phyloP scores from a whole-genome alignment of 139 green algal genomes.

The Mesostigma viride region DNA sequence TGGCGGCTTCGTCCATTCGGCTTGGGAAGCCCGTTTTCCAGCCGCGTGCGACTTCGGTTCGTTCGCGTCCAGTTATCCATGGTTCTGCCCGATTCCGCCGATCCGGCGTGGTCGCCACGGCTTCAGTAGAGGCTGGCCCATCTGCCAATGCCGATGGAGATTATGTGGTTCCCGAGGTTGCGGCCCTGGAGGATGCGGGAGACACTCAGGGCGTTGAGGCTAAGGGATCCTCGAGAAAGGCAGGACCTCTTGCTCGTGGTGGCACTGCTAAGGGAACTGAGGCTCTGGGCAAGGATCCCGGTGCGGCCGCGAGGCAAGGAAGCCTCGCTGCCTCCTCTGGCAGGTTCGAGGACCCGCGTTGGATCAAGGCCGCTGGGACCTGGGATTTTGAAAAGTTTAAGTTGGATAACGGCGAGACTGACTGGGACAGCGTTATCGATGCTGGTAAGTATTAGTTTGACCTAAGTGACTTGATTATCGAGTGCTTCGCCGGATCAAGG shows the following conservation, averaged over 20 bases:
- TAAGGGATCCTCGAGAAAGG: constrained; percentile 1
- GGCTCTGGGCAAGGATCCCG: constrained; percentile 30
- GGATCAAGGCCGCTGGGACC: constrained; percentile 27
- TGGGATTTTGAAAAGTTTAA: constrained; percentile 36
- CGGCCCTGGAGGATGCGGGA: background rate
- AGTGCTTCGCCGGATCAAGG: too few relatives aligned
- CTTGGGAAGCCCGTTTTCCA: too few relatives aligned
- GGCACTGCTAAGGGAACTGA: constrained; percentile 30
- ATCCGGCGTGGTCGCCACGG: too few relatives aligned
- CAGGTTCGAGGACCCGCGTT: constrained; percentile 12
- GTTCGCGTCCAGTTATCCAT: too few relatives aligned
- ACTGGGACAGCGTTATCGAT: constrained; percentile 39
- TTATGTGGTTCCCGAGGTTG: background rate
- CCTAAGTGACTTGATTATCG: too few relatives aligned
- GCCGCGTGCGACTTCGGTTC: too few relatives aligned
- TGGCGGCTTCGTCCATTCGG: too few relatives aligned
- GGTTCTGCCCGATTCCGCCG: too few relatives aligned
- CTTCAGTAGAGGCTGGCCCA: too few relatives aligned
- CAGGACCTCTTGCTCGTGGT: constrained; percentile 20
- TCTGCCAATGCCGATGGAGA: too few relatives aligned
- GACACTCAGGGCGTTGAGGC: background rate
- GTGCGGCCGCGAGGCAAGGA: background rate
- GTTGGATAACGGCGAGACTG: constrained; percentile 19
- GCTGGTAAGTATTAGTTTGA: too few relatives aligned
- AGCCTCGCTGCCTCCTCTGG: too few relatives aligned